phyloP scores from a whole-genome alignment of 1,284 basidiomycete genomes.

The Peniophora sp. region DNA sequence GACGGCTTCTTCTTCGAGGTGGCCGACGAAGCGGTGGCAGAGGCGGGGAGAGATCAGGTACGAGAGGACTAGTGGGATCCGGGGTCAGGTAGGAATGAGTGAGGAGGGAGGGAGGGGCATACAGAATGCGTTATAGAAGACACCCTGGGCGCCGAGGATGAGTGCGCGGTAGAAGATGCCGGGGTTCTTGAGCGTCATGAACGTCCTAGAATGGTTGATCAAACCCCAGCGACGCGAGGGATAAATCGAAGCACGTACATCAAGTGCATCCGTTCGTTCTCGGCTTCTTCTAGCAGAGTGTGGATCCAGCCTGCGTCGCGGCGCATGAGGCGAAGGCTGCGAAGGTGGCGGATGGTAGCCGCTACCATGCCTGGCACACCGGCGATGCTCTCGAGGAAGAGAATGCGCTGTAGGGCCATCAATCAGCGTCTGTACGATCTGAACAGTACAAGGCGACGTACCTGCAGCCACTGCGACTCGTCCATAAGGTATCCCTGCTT shows the following conservation, averaged over 20 bases:
- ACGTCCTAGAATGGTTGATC: conserved; percentile 50
- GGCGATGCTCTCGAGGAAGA: conserved; percentile 87
- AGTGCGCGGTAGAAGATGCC: conserved; percentile 72
- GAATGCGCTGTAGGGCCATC: conserved; percentile 53
- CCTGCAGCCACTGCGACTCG: conserved; percentile 71
- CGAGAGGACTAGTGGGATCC: conserved; percentile 49
- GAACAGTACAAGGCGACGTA: conserved; percentile 23
- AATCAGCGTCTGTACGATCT: conserved; percentile 2
- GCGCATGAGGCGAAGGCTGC: conserved; percentile 77
- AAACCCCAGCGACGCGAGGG: not conserved
- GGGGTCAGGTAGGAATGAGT: conserved; percentile 5
- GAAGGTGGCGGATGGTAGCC: conserved; percentile 78
- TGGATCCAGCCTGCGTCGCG: conserved; percentile 86
- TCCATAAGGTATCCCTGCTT: conserved; percentile 67
- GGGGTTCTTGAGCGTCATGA: conserved; percentile 81
- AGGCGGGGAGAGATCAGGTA: conserved; percentile 79
- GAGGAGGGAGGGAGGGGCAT: conserved; percentile 13
- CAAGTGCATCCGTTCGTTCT: conserved; percentile 93
- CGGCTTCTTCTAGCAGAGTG: conserved; percentile 86
- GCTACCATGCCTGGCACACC: conserved; percentile 95
- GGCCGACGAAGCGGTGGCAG: conserved; percentile 92
- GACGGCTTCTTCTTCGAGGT: conserved; percentile 94
- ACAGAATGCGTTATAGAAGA: conserved; percentile 92
- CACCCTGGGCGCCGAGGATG: conserved; percentile 82
- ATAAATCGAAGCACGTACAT: conserved; percentile 43